Evolutionary conservation across 495 filamentous ascomycete species (phyloP), one percentile per base, ranked within the genome.

Genomic region (Penicillium diatomitis): DNA sequence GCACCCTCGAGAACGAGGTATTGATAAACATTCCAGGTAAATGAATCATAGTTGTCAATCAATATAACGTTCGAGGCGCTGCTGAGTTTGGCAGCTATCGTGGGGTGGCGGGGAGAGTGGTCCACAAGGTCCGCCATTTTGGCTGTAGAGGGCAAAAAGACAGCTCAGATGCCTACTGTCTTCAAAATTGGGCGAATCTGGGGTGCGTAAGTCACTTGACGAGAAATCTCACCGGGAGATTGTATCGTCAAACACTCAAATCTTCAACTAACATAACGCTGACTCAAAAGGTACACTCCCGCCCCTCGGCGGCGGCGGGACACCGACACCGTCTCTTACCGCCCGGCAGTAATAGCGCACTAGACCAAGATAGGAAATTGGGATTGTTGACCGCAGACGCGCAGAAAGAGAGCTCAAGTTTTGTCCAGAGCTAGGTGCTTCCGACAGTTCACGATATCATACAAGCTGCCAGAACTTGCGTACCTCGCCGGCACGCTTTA

Each of bases 1-100:
- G 92, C 92, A 36, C 92, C 92, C 68, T 97, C 92, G 5, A 96
- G 82, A 0, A 90, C 86, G 3, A 99, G 78, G 57, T 96, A 99
- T 64, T 99, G 94, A 66, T 96, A 96, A 50, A 99, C 88, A 62
- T 97, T 98, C 87, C 88, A 97, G 51, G 91, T 95, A 60, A 97
- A 99, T 0, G 91, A 96, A 69, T 99, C 92, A 66, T 96, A 99
- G 71, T 99, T 99, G 71, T 97, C 92, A 57, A 99, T 95, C 48
- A 99, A 73, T 47, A 99, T 80, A 30, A 99, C 79, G 71, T 97
- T 97, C 33, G 83, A 84, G 29, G 91, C 91, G 41, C 75, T 88
- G 12, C 80, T 63, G 31, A 95, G 69, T 44, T 80, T 78, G 41
- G 83, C 69, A 11, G 79, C 80, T 46, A 79, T 80, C 50, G 82